Evolutionary conservation across 2,329 filamentous ascomycete species (phyloP), one percentile per base, ranked within the genome.

Genomic region (Alternaria arborescens): DNA sequence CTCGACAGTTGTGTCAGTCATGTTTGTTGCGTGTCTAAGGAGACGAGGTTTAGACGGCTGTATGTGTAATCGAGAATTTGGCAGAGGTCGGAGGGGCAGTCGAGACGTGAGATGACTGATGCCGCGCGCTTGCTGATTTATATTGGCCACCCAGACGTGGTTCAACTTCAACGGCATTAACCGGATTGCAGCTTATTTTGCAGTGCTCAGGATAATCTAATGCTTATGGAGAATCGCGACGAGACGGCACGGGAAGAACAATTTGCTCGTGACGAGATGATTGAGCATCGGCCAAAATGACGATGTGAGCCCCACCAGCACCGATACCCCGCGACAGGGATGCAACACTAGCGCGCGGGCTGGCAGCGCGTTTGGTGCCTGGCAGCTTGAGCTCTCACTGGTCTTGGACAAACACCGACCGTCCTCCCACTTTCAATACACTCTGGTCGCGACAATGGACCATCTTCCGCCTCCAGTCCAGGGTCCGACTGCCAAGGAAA

Each of bases 1-100:
- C 79, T 94, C 91, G 67, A 94, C 78, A 24, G 52, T 66, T 41
- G 66, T 61, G 66, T 78, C 75, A 38, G 75, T 65, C 76, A 78
- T 78, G 24, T 26, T 52, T n/a, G 47, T 60, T 18, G 43, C 46
- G 40, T 55, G 46, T 14, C 30, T 16, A 34, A 55, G 62, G 36
- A 24, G 6, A 24, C 38, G 34, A 32, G 5, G 10, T 10, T 10
- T 46, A 51, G 30, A 28, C 24, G 62, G 57, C 14, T 42, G 30
- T 55, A 48, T 42, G 52, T 40, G 47, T 43, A 43, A 54, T 56
- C 38, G 51, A 54, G 60, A 55, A 36, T 41, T 50, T 38, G 66
- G 65, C 67, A 62, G 65, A 62, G 61, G 43, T 53, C 50, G 64
- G 62, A 64, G 64, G 57, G 59, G 62, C 62, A 64, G 56, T 69